Evolutionary conservation across 306 rosid genomes (phyloP).

Genomic region (Psophocarpus tetragonolobus): DNA sequence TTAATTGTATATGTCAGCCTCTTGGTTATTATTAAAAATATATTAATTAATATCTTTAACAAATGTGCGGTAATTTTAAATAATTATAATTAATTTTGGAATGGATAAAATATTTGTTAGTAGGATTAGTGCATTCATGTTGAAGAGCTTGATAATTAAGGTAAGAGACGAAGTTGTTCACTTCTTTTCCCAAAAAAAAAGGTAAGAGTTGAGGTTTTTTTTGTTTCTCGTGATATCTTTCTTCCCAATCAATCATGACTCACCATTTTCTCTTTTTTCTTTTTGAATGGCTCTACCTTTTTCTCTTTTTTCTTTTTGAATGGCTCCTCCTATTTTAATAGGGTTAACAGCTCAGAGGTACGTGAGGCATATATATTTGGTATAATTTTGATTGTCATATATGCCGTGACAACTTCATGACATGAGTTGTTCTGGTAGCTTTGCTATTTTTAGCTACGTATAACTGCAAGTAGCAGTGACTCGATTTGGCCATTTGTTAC

Average conservation of each 20-base stretch:
- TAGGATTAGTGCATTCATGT: no score
- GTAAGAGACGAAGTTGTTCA: no score
- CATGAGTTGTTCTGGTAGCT: not conserved
- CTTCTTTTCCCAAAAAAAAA: no score
- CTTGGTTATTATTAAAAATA: no score
- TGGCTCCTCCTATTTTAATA: not conserved
- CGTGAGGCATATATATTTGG: not conserved
- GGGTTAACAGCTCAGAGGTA: not conserved
- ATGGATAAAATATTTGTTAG: no score
- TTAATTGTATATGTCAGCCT: no score
- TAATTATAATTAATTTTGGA: no score
- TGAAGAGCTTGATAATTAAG: no score
- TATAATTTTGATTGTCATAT: not conserved
- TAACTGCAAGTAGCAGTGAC: not conserved
- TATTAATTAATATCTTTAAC: no score
- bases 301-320: not conserved
- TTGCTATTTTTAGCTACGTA: conserved; percentile 25
- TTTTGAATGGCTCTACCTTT: not conserved
- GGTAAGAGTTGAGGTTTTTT: not conserved
- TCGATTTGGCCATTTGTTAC: not conserved
- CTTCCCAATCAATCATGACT: not conserved
- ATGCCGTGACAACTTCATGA: not conserved
- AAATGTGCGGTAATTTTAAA: no score
- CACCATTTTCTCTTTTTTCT: not conserved
- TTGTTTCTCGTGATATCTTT: not conserved